phyloP scores from a whole-genome alignment of 768 basidiomycete species.

The Russula sp. region DNA sequence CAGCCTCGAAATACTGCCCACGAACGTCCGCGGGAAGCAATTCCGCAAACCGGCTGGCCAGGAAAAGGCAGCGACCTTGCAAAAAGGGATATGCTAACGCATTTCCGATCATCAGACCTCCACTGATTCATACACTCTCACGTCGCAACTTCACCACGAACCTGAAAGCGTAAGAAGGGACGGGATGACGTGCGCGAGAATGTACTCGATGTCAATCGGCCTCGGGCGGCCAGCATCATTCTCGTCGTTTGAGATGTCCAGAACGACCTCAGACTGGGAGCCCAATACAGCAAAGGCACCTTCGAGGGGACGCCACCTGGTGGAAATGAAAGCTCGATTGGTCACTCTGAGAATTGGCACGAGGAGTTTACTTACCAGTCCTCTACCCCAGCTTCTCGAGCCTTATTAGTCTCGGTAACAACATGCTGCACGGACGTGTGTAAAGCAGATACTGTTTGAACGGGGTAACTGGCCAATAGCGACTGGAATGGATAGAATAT shows the following conservation, averaged over 20 bases:
- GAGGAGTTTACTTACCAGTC: slow-evolving; percentile 50
- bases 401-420: slow-evolving; percentile 49
- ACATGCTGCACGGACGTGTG: slow-evolving; percentile 47
- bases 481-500: slow-evolving; percentile 31
- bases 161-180: slow-evolving; percentile 63
- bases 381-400: slow-evolving; percentile 44
- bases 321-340: slow-evolving; percentile 1
- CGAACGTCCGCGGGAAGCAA: slow-evolving; percentile 65
- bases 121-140: background rate
- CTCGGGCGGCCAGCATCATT: slow-evolving; percentile 51
- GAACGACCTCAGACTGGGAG: slow-evolving; percentile 67
- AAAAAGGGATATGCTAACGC: slow-evolving; percentile 77
- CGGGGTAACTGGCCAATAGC: slow-evolving; percentile 49
- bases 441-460: slow-evolving; percentile 44
- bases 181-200: slow-evolving; percentile 77
- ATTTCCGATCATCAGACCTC: background rate
- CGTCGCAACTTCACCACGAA: slow-evolving; percentile 31
- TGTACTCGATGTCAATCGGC: slow-evolving; percentile 67
- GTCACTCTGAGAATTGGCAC: background rate
- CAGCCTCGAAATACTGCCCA: slow-evolving; percentile 81
- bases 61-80: slow-evolving; percentile 91
- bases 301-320: slow-evolving; percentile 91
- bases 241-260: slow-evolving; percentile 74
- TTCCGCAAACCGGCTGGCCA: slow-evolving; percentile 82
- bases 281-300: slow-evolving; percentile 76